Percentiles rank a stretch among this genome's conserved stretches.
Conservation (phyloP, 2,329 filamentous ascomycete genomes). For the Cladosporium sp. region DNA sequence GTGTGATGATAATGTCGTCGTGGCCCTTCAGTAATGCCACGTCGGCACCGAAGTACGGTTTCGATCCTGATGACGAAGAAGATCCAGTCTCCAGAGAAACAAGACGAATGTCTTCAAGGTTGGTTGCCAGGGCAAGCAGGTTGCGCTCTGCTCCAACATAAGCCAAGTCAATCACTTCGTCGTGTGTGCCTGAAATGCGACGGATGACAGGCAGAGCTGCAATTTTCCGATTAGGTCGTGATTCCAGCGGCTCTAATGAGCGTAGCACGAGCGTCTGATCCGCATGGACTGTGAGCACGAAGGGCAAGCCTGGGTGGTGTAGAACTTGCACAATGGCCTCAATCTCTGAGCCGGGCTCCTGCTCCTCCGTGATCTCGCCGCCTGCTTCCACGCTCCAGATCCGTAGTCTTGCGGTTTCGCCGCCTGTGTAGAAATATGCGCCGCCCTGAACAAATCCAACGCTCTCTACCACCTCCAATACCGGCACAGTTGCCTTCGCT, state of each 20-base stretch:
- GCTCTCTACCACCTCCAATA: slow-evolving; percentile 80
- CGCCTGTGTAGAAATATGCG: slow-evolving; percentile 75
- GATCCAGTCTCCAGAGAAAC: slow-evolving; percentile 57
- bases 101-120: slow-evolving; percentile 88
- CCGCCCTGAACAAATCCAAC: slow-evolving; percentile 76
- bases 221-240: slow-evolving; percentile 23
- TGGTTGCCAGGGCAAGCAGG: slow-evolving; percentile 85
- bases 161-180: slow-evolving; percentile 93
- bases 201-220: slow-evolving; percentile 61
- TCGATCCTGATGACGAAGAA: slow-evolving; percentile 26
- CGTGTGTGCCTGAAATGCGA: slow-evolving; percentile 91
- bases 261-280: slow-evolving; percentile 86
- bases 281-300: slow-evolving; percentile 78
- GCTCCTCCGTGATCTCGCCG: slow-evolving; percentile 75
- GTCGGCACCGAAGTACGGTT: slow-evolving; percentile 81
- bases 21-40: slow-evolving; percentile 84
- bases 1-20: slow-evolving; percentile 90
- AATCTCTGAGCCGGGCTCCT: slow-evolving; percentile 60
- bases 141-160: slow-evolving; percentile 81
- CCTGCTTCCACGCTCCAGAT: slow-evolving; percentile 80
- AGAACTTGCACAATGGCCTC: slow-evolving; percentile 72
- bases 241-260: slow-evolving; percentile 50
- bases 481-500: slow-evolving; percentile 73
- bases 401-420: slow-evolving; percentile 77
- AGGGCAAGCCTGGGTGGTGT: slow-evolving; percentile 63